Conservation (phyloP, 2,329 filamentous ascomycete species). For the Cadophora malorum region DNA sequence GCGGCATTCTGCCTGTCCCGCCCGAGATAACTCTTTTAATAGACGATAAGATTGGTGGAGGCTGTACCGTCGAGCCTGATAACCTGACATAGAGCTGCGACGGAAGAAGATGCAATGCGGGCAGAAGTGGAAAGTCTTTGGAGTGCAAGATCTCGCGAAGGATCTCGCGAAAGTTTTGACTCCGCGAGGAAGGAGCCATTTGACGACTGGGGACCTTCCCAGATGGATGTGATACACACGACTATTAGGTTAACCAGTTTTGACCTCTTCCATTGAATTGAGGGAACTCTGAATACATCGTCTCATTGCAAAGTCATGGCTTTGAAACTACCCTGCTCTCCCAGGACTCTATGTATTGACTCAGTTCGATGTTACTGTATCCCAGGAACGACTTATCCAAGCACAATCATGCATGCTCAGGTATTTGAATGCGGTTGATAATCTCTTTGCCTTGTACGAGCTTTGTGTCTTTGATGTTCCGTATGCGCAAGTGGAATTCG, state of each 20-base stretch:
- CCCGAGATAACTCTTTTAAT: background rate
- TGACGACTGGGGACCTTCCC: background rate
- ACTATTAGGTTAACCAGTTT: background rate
- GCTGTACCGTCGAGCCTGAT: too few species aligned
- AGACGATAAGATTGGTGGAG: background rate
- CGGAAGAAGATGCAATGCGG: background rate
- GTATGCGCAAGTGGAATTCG: too few species aligned
- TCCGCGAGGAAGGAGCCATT: background rate
- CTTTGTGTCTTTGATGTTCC: too few species aligned
- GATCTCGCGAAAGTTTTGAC: background rate
- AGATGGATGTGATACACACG: background rate
- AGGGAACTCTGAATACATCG: background rate
- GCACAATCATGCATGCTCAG: too few species aligned
- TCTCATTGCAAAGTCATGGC: background rate
- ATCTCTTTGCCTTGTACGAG: too few species aligned
- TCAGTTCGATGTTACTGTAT: background rate
- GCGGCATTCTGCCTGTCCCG: background rate
- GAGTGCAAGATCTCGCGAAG: background rate
- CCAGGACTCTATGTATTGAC: background rate
- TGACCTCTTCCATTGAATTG: background rate
- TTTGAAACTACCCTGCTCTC: background rate
- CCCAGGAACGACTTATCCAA: background rate
- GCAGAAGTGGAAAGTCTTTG: background rate
- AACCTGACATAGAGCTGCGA: background rate
- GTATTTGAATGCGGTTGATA: too few species aligned